Evolutionary conservation across 345 rosid genomes (phyloP), one percentile per base, ranked within the genome.

Genomic region (Anacardium occidentale): DNA sequence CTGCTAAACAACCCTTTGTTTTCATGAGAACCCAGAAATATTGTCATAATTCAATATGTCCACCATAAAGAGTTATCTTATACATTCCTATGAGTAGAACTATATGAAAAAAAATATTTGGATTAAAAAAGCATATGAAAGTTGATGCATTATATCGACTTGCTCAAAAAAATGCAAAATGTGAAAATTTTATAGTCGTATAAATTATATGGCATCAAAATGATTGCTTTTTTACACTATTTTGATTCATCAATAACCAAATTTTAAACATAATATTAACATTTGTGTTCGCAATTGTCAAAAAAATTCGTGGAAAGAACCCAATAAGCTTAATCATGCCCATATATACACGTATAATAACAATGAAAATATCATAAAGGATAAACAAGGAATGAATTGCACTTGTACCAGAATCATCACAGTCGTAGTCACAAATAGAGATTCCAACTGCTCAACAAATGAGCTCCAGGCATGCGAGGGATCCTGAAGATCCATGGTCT

Each of bases 381-480:
- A 45, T 21, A 37, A 29, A 66, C 21, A n/a, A 13, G 29, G 21
- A 56, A 24, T 44, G 24, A 67, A 26, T 25, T 55, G 53, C 13
- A 74, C 64, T 75, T 67, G 1, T 90, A 92, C 99, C 99, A 95
- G 74, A 85, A 92, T 91, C 76, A 88, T 89, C 85, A 95, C 73
- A 78, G 90, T 83, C 52, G 96, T 86, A 57, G 97, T 85, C 77
- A 91, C 86, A 61, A 89, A 77, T 66, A 91, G 74, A 22, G 93
- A 86, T 74, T 92, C 97, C 76, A 86, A 86, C 87, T 89, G 98
- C 89, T 95, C 98, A 40, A 84, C 80, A 78, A 95, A 95, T 65
- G 91, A 85, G 81, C 84, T 85, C 97, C 99, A 95, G 55, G 83
- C 86, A 83, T 77, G 86, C 12, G 99, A 95, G 59, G 77, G 62